phyloP scores from a whole-genome alignment of 148 eudicot species.

The Salicornia ramosissima region DNA sequence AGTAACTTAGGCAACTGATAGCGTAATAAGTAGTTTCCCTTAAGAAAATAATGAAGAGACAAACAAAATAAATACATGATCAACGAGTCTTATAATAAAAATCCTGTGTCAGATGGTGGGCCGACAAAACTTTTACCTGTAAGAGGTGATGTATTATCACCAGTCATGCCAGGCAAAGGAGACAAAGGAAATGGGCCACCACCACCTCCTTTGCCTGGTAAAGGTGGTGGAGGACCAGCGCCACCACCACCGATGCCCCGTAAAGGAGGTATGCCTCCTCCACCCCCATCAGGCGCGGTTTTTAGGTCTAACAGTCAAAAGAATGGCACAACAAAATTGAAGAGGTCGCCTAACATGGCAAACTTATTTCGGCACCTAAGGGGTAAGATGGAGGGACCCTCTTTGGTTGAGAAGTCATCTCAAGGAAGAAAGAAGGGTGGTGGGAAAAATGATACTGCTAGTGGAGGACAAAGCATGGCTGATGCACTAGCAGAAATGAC shows the following conservation, averaged over 20 bases:
- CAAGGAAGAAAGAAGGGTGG: conserved; percentile 45
- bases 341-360: conserved; percentile 90
- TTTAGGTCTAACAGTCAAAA: conserved; percentile 43
- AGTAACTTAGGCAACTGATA: no score
- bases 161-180: conserved; percentile 17
- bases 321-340: conserved; percentile 52
- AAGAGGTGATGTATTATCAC: no score
- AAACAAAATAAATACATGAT: background rate
- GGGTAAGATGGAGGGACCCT: conserved; percentile 86
- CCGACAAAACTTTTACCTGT: no score
- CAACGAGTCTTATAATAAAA: background rate
- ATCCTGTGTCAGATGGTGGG: no score
- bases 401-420: conserved; percentile 42
- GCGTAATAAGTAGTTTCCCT: no score
- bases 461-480: conserved; percentile 87
- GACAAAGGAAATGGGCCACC: no score
- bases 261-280: background rate
- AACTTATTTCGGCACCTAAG: conserved; percentile 63
- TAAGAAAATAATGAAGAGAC: no score
- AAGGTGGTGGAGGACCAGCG: conserved; percentile 32
- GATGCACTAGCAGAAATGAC: conserved; percentile 97
- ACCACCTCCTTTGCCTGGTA: conserved; percentile 40
- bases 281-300: conserved; percentile 33
- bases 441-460: conserved; percentile 33
- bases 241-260: conserved; percentile 54